These are phyloP conservation scores for Penicillium turbatum DNA, from an alignment of 495 filamentous ascomycete species.

Conservation along the genomic window DNA sequence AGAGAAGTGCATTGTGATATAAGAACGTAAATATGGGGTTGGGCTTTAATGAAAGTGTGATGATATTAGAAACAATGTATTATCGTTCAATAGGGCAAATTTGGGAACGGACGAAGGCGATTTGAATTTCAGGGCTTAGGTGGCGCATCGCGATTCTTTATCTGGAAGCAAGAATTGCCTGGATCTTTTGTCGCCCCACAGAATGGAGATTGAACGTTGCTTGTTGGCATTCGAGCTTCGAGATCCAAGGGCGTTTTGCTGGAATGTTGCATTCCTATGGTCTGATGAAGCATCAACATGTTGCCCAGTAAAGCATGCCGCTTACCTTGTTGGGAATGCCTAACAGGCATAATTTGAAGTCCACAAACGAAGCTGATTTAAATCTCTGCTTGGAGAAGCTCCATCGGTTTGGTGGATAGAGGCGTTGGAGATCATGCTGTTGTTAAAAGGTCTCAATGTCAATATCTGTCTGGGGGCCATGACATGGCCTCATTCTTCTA, in stretches of 20 bases:
- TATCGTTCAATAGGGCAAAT: background rate
- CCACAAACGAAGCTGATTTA: background rate
- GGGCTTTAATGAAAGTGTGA: conserved; percentile 19
- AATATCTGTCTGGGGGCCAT: background rate
- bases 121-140: background rate
- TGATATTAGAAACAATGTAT: background rate
- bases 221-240: conserved; percentile 20
- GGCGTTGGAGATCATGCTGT: background rate
- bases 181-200: conserved; percentile 12
- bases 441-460: background rate
- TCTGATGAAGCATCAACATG: conserved; percentile 6
- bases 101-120: conserved; percentile 8
- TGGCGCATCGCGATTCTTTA: conserved; percentile 26
- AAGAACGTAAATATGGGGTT: conserved; percentile 1
- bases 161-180: background rate
- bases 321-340: conserved; percentile 10
- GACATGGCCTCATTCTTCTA: background rate
- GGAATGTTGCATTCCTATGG: conserved; percentile 30
- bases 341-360: background rate
- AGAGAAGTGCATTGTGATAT: conserved; percentile 22
- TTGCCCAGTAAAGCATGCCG: conserved; percentile 7
- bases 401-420: too few species aligned
- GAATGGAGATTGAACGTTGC: conserved; percentile 5
- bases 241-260: conserved; percentile 6
- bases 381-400: background rate